Conservation (phyloP, 2,329 filamentous ascomycete genomes). For the Daldinia sp. region DNA sequence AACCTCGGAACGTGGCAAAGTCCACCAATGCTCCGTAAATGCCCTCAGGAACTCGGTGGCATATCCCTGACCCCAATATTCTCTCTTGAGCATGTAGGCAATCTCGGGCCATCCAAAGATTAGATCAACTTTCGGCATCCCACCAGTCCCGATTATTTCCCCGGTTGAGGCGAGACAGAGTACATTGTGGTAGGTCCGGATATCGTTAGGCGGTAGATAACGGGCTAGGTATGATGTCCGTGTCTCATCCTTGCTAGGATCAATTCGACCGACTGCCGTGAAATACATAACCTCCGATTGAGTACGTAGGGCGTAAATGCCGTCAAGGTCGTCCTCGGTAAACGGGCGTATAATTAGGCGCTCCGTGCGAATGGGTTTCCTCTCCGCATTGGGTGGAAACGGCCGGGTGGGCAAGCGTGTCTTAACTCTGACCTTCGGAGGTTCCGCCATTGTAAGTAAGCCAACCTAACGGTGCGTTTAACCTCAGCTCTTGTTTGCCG, state of each 20-base stretch:
- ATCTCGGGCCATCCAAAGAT: slow-evolving; percentile 67
- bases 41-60: slow-evolving; percentile 67
- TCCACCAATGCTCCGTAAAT: slow-evolving; percentile 62
- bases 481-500: background rate
- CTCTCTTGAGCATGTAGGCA: slow-evolving; percentile 68
- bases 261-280: slow-evolving; percentile 59
- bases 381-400: slow-evolving; percentile 56
- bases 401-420: slow-evolving; percentile 61
- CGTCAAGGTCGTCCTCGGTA: slow-evolving; percentile 61
- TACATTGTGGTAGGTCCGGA: slow-evolving; percentile 67
- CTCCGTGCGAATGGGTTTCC: slow-evolving; percentile 60
- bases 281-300: slow-evolving; percentile 73
- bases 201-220: slow-evolving; percentile 63
- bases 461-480: background rate
- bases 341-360: slow-evolving; percentile 68
- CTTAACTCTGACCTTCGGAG: slow-evolving; percentile 56
- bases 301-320: slow-evolving; percentile 64
- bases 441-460: slow-evolving; percentile 22
- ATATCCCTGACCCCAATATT: slow-evolving; percentile 68
- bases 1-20: slow-evolving; percentile 60
- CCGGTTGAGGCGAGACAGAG: slow-evolving; percentile 61
- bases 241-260: slow-evolving; percentile 61
- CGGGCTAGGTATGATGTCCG: slow-evolving; percentile 52
- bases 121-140: slow-evolving; percentile 54
- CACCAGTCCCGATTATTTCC: slow-evolving; percentile 65